These are phyloP conservation scores for Aspergillus felis DNA, from an alignment of 2,329 filamentous ascomycete genomes.

Conservation along the genomic window DNA sequence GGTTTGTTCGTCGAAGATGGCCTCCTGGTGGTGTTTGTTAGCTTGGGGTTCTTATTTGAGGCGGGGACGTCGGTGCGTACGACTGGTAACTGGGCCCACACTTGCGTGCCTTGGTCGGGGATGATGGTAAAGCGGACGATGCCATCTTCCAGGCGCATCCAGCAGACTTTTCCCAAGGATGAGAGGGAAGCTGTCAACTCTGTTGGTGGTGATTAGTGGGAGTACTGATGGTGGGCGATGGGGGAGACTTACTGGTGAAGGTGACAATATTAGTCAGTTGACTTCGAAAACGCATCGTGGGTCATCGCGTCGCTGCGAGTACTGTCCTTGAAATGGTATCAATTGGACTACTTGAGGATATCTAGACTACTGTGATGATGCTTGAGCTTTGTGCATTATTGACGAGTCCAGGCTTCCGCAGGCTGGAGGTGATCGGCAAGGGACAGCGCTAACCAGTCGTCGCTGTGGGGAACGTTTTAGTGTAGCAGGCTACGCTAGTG, in stretches of 20 bases:
- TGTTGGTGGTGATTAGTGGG: constrained; percentile 28
- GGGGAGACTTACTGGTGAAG: constrained; percentile 47
- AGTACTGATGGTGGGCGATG: constrained; percentile 10
- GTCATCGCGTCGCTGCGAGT: background rate
- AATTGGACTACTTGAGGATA: background rate
- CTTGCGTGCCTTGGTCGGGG: constrained; percentile 88
- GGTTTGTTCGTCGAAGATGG: constrained; percentile 73
- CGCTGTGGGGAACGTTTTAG: background rate
- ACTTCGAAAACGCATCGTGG: constrained; percentile 32
- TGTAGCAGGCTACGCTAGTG: background rate
- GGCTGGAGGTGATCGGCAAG: background rate
- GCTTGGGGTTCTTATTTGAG: background rate
- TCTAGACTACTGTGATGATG: background rate
- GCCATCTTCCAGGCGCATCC: constrained; percentile 84
- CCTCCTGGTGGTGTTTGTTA: constrained; percentile 49
- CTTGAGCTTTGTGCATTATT: background rate
- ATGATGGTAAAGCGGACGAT: constrained; percentile 92
- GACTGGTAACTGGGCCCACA: constrained; percentile 72
- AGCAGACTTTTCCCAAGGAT: constrained; percentile 75
- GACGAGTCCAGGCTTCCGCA: background rate
- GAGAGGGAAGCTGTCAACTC: constrained; percentile 61
- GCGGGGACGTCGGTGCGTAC: constrained; percentile 23
- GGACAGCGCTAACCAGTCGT: background rate
- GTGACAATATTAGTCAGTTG: constrained; percentile 34
- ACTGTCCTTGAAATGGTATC: background rate